Evolutionary conservation across 2,329 filamentous ascomycete genomes (phyloP), one percentile per base, ranked within the genome.

Genomic region (Macrophomina pseudophaseolina): DNA sequence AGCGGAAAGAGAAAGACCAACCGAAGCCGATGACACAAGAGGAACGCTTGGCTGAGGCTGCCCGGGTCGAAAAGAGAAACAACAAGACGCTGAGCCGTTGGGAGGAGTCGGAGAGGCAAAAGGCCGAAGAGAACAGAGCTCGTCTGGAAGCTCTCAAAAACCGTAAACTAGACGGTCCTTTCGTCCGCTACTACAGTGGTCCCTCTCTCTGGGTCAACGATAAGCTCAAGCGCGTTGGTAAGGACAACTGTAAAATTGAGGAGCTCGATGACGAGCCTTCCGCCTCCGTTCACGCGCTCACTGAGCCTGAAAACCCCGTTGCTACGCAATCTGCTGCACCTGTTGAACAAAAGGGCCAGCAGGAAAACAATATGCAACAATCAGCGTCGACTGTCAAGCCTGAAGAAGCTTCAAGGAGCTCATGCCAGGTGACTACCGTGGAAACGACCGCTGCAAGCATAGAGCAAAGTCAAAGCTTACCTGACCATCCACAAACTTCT

Each of bases 101-200:
- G 94, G 94, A 98, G 78, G 91, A 93, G 77, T 92, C 93, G 6
- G 95, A 99, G 80, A 93, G 93, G 79, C 89, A 91, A 76, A 88
- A 94, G 67, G 91, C 94, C 71, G 92, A 94, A 72, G 91, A 97
- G 74, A 87, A 94, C 68, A 87, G 88, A 70, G 91, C 89, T 48
- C 94, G 91, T 79, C 83, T 98, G 56, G 93, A 94, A 46, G 95
- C 94, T 14, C 83, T 98, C 71, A 91, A 97, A 73, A 92, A 93
- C 76, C 88, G 94, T 58, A 92, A 91, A 60, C 85, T 98, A 8
- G 90, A 94, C 64, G 95, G 95, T 0, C 93, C 95, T 0, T 92
- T 97, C 11, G 89, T 97, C 49, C 92, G 92, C 2, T 94, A 91
- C 78, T 97, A 94, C 90, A 98, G 94, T 77, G 95, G 94, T n/a